phyloP scores from a whole-genome alignment of 352 stramenopile species.

The Globisporangium recalcitrans region DNA sequence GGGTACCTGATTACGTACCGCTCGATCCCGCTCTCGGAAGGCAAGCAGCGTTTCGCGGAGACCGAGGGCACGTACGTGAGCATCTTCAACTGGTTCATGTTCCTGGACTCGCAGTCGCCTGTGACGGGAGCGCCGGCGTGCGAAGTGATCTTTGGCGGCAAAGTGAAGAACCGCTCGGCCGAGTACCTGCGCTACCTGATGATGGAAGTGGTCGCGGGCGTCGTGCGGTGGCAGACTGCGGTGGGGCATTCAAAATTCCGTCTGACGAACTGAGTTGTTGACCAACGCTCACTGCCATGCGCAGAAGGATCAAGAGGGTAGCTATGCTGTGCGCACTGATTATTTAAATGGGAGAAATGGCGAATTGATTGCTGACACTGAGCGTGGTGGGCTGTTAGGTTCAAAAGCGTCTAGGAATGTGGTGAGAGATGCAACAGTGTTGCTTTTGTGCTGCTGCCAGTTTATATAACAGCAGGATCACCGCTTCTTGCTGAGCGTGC shows the following conservation, averaged over 20 bases:
- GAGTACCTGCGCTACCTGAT: constrained; percentile 62
- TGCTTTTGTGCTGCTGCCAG: not conserved
- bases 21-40: constrained; percentile 46
- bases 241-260: constrained; percentile 50
- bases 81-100: constrained; percentile 78
- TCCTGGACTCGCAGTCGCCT: constrained; percentile 31
- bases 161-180: constrained; percentile 38
- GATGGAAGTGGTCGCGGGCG: constrained; percentile 54
- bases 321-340: not conserved
- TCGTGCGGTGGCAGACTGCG: constrained; percentile 63
- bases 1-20: constrained; percentile 68
- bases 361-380: not conserved
- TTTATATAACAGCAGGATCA: constrained; percentile 27
- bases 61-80: constrained; percentile 50
- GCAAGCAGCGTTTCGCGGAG: constrained; percentile 36
- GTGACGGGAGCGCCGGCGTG: constrained; percentile 26
- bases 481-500: constrained; percentile 88
- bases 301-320: not conserved
- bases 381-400: not conserved
- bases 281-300: not conserved
- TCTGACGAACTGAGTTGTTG: constrained; percentile 21
- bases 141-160: constrained; percentile 64
- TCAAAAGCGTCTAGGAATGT: not conserved
- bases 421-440: not conserved
- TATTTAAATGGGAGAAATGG: constrained; percentile 5